Evolutionary conservation across 805 yeast species (phyloP).

Genomic region (Candida maris): DNA sequence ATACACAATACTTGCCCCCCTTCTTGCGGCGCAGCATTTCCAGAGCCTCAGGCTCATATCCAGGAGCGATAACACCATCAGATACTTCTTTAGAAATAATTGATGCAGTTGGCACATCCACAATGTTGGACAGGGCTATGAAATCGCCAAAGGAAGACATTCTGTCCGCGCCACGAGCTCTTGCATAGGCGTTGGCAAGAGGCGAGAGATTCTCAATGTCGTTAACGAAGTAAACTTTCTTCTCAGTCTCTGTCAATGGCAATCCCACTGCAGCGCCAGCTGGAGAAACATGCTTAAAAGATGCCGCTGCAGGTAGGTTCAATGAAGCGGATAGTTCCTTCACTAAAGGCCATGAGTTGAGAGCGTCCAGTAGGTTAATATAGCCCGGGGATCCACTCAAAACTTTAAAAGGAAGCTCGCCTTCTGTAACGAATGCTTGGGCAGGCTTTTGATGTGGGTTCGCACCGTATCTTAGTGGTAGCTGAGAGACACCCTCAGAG

Average conservation of each 20-base stretch:
- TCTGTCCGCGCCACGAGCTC: conserved; percentile 99
- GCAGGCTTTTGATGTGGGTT: conserved; percentile 99
- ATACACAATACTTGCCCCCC: conserved; percentile 94
- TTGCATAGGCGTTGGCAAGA: conserved; percentile 95
- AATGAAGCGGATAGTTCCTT: conserved; percentile 93
- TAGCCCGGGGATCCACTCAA: conserved; percentile 95
- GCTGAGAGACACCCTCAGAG: conserved; percentile 82
- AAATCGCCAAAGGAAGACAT: conserved; percentile 99
- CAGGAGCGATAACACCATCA: conserved; percentile 99
- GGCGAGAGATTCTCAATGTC: conserved; percentile 95
- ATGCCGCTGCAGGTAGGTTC: conserved; percentile 97
- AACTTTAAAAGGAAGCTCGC: conserved; percentile 91
- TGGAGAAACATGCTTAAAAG: conserved; percentile 98
- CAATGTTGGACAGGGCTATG: conserved; percentile 95
- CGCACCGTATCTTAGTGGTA: conserved; percentile 96
- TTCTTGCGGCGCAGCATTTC: conserved; percentile 87
- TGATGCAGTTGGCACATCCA: conserved; percentile 93
- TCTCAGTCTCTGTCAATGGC: conserved; percentile 87
- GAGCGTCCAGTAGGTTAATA: conserved; percentile 92
- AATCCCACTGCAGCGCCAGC: conserved; percentile 98
- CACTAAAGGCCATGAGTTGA: conserved; percentile 98
- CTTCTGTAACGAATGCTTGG: conserved; percentile 86
- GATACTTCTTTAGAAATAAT: conserved; percentile 96
- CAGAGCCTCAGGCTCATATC: conserved; percentile 88
- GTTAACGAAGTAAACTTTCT: conserved; percentile 90